Percentiles rank a stretch among this genome's conserved stretches.
Evolutionary conservation across 305 asterid species (phyloP).

Genomic region (Nicotiana rustica): DNA sequence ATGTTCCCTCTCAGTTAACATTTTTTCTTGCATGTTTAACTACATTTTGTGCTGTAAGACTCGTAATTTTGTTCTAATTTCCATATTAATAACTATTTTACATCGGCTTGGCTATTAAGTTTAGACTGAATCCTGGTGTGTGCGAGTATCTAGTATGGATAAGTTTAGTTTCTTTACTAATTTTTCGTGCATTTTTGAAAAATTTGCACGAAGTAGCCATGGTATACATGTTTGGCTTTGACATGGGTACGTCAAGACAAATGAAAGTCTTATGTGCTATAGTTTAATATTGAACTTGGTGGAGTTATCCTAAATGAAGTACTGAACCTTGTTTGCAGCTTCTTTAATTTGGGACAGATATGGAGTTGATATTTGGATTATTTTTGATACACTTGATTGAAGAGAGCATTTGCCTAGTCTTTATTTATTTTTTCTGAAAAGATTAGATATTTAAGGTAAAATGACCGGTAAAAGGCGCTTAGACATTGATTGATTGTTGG

Average conservation of each 20-base stretch:
- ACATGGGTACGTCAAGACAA: not conserved
- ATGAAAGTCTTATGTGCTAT: not conserved
- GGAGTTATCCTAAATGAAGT: slow-evolving; percentile 10
- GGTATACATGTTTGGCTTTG: not conserved
- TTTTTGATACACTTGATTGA: too few relatives aligned
- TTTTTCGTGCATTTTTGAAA: not conserved
- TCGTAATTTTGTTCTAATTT: not conserved
- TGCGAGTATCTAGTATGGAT: not conserved
- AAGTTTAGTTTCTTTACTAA: not conserved
- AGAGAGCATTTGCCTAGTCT: not conserved
- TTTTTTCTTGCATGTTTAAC: not conserved
- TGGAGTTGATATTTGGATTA: not conserved
- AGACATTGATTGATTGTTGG: slow-evolving; percentile 13
- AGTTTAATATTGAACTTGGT: not conserved
- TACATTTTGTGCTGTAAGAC: not conserved
- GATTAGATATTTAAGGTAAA: not conserved
- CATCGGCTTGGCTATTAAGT: not conserved
- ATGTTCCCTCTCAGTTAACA: slow-evolving; percentile 10
- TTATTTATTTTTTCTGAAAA: slow-evolving; percentile 8
- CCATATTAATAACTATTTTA: slow-evolving; percentile 20
- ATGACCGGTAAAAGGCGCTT: slow-evolving; percentile 1
- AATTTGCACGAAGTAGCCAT: not conserved
- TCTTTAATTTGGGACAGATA: not conserved
- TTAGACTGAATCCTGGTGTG: not conserved
- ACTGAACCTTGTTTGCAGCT: slow-evolving; percentile 8